A percentile compares a stretch with the other conserved stretches of the same genome.
These are phyloP conservation scores for Anastatica hierochuntica DNA, from an alignment of 345 rosid species.

Conservation along the genomic window DNA sequence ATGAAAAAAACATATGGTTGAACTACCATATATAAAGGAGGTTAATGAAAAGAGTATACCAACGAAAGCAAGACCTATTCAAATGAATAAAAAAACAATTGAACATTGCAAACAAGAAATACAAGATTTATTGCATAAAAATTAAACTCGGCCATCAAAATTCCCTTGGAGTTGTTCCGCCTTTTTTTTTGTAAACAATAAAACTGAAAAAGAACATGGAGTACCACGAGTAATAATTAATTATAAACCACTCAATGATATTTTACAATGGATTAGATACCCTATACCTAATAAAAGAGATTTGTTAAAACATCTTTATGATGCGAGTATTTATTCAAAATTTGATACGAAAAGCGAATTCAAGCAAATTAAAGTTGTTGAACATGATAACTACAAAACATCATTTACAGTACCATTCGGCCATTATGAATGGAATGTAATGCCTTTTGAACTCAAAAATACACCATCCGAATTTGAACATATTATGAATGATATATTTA, in stretches of 20 bases:
- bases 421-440: not conserved
- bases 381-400: not conserved
- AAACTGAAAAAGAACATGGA: not conserved
- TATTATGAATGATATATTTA: not conserved
- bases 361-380: not conserved
- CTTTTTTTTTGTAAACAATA: not conserved
- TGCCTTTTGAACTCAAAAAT: not conserved
- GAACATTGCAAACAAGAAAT: not conserved
- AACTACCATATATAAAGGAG: too few relatives aligned
- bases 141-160: not conserved
- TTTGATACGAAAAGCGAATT: not conserved
- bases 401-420: not conserved
- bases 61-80: too few relatives aligned
- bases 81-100: too few relatives aligned
- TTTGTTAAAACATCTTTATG: not conserved
- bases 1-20: not conserved
- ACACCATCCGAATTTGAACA: not conserved
- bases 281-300: not conserved
- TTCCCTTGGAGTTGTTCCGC: not conserved
- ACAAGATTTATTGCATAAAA: not conserved
- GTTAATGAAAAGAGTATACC: too few relatives aligned
- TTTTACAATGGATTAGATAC: not conserved
- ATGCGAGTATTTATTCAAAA: not conserved
- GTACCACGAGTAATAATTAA: not conserved
- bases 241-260: not conserved